Conservation (phyloP, 2,329 filamentous ascomycete genomes). For the Aspergillus brasiliensis region DNA sequence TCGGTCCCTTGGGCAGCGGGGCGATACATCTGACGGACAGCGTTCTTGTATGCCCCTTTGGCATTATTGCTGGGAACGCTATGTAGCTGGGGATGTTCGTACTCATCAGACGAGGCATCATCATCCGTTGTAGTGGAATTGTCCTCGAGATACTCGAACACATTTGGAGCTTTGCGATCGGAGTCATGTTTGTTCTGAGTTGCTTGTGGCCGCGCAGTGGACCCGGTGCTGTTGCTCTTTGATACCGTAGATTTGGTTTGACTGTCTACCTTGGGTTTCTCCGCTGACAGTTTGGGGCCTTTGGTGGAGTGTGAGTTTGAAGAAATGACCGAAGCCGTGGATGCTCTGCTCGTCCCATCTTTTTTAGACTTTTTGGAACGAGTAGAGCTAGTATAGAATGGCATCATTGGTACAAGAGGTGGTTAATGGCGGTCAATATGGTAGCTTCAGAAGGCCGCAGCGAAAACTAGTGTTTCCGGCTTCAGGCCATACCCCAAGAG, state of each 20-base stretch:
- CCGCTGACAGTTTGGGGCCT: slow-evolving; percentile 20
- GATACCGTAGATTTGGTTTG: slow-evolving; percentile 13
- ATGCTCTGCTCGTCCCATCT: slow-evolving; percentile 30
- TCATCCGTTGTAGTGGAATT: slow-evolving; percentile 23
- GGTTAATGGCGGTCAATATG: slow-evolving; percentile 10
- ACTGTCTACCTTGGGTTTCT: slow-evolving; percentile 20
- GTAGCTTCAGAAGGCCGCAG: neutral
- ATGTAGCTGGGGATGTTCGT: slow-evolving; percentile 9
- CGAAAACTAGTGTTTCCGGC: neutral
- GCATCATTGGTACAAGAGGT: slow-evolving; percentile 30
- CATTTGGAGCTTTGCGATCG: slow-evolving; percentile 34
- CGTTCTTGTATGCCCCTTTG: slow-evolving; percentile 9
- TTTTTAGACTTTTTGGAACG: slow-evolving; percentile 32
- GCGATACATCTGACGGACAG: slow-evolving; percentile 11
- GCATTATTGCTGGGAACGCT: slow-evolving; percentile 5
- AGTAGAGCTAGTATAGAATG: slow-evolving; percentile 27
- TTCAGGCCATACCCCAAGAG: slow-evolving; percentile 13
- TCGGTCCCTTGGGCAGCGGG: slow-evolving; percentile 9
- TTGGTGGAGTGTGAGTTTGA: slow-evolving; percentile 24
- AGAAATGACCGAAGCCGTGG: slow-evolving; percentile 27
- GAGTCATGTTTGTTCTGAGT: slow-evolving; percentile 20
- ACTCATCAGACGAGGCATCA: slow-evolving; percentile 23
- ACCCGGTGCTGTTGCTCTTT: slow-evolving; percentile 15
- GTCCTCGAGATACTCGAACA: slow-evolving; percentile 44
- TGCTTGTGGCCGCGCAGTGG: slow-evolving; percentile 21